Evolutionary conservation across 495 filamentous ascomycete species (phyloP).

Genomic region (Rusavskia elegans): DNA sequence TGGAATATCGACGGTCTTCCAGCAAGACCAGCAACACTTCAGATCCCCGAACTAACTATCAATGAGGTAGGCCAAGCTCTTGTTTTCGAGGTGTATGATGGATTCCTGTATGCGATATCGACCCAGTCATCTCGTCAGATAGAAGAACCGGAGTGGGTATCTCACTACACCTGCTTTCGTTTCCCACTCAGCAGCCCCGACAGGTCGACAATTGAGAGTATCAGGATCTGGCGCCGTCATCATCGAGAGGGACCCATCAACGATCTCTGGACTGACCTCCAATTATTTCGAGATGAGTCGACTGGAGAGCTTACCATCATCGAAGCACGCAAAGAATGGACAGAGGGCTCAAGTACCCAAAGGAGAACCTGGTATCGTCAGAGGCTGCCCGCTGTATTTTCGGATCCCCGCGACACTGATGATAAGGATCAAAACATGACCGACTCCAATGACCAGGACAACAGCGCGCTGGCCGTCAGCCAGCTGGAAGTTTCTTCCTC

Average conservation of each 20-base stretch:
- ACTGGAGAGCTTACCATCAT: constrained; percentile 44
- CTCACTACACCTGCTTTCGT: constrained; percentile 54
- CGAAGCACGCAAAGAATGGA: constrained; percentile 61
- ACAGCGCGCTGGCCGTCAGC: not conserved
- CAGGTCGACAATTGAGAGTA: constrained; percentile 18
- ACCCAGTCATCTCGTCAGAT: constrained; percentile 47
- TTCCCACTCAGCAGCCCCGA: constrained; percentile 30
- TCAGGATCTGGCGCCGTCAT: constrained; percentile 46
- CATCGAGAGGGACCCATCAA: constrained; percentile 63
- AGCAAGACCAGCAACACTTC: constrained; percentile 21
- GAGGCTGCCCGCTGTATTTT: constrained; percentile 27
- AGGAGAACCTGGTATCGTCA: constrained; percentile 55
- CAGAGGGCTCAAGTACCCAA: constrained; percentile 38
- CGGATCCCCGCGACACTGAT: not conserved
- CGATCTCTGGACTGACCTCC: constrained; percentile 58
- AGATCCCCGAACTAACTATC: constrained; percentile 38
- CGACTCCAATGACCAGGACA: not conserved
- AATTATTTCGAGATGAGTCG: constrained; percentile 44
- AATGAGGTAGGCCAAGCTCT: constrained; percentile 50
- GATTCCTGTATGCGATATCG: constrained; percentile 57
- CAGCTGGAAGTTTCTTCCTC: no score
- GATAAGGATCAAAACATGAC: not conserved
- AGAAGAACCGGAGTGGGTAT: constrained; percentile 51
- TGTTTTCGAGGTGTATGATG: constrained; percentile 55
- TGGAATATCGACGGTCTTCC: constrained; percentile 28